Conservation (phyloP, 768 basidiomycete species). For the Cytidiella melzeri region DNA sequence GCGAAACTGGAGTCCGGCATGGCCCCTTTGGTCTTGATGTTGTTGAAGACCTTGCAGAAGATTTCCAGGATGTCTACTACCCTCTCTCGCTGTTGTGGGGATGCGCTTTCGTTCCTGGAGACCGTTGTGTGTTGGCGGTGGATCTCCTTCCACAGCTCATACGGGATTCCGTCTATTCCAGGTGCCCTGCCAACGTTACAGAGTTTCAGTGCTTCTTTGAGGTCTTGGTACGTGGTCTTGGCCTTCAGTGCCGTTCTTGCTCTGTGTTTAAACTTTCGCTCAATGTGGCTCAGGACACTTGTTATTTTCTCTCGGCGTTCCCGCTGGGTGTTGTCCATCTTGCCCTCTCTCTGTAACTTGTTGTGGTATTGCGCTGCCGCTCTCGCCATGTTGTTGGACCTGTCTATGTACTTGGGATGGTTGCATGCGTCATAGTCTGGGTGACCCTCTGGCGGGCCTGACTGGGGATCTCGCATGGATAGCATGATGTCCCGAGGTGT, state of each 20-base stretch:
- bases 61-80: background rate
- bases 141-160: slow-evolving; percentile 6
- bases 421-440: background rate
- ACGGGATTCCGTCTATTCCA: slow-evolving; percentile 5
- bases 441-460: background rate
- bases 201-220: background rate
- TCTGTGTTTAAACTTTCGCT: background rate
- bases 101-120: background rate
- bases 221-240: background rate
- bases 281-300: background rate
- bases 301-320: background rate
- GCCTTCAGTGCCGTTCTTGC: background rate
- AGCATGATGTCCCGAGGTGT: background rate
- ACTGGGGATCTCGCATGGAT: background rate
- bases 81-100: background rate
- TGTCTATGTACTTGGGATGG: background rate
- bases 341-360: slow-evolving; percentile 4
- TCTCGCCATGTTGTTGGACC: slow-evolving; percentile 15
- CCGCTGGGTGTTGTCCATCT: background rate
- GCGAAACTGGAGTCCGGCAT: background rate
- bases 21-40: slow-evolving; percentile 1
- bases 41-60: slow-evolving; percentile 1
- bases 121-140: background rate
- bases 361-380: slow-evolving; percentile 14
- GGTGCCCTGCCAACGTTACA: background rate